phyloP scores from a whole-genome alignment of 331 rosid species.

The Dryas integrifolia region DNA sequence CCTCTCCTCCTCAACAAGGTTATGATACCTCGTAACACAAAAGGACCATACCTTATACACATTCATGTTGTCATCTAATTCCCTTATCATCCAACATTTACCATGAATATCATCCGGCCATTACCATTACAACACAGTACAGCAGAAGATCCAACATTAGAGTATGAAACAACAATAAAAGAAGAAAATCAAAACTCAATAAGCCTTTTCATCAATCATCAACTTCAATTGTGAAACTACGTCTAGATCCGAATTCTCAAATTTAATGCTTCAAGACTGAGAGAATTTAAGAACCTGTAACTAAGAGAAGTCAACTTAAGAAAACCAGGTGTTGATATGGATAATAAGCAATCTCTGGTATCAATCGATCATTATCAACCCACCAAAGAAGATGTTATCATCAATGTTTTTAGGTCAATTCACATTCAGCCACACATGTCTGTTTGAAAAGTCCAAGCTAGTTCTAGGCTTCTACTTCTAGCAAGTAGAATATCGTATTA shows the following conservation, averaged over 20 bases:
- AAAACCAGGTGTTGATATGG: not conserved
- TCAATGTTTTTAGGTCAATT: not conserved
- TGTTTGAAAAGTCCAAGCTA: not conserved
- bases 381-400: not conserved
- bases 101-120: not conserved
- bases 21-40: not conserved
- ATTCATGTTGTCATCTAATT: not conserved
- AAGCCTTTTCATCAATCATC: not conserved
- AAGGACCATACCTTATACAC: not conserved
- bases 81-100: not conserved
- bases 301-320: not conserved
- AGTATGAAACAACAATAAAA: not conserved
- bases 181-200: not conserved
- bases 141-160: not conserved
- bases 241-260: not conserved
- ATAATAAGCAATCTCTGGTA: not conserved
- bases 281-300: not conserved
- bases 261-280: not conserved
- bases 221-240: not conserved
- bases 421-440: not conserved
- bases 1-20: no score
- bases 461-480: not conserved
- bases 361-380: not conserved
- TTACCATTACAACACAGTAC: not conserved
- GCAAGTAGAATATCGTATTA: not conserved